phyloP scores from a whole-genome alignment of 2,329 filamentous ascomycete species.

The Neurospora sp. region DNA sequence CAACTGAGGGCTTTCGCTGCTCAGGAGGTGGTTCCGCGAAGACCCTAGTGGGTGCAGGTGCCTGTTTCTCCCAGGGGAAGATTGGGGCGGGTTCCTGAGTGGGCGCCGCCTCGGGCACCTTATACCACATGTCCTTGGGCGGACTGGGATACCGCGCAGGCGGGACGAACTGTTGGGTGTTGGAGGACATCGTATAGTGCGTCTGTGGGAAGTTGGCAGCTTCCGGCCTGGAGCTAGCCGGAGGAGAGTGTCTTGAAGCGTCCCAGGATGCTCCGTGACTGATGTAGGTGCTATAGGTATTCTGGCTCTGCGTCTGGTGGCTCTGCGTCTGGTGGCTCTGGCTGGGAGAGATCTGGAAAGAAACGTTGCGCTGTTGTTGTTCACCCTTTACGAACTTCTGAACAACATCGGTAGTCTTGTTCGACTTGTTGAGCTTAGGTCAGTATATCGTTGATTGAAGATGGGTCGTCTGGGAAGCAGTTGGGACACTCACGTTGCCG shows the following conservation, averaged over 20 bases:
- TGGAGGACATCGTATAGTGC: constrained; percentile 75
- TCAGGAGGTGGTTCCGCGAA: constrained; percentile 45
- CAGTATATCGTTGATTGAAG: constrained; percentile 2
- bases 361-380: constrained; percentile 45
- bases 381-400: constrained; percentile 47
- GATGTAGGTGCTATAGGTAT: constrained; percentile 14
- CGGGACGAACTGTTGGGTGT: constrained; percentile 64
- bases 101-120: constrained; percentile 56
- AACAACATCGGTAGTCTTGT: constrained; percentile 28
- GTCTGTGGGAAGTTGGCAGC: constrained; percentile 71
- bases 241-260: constrained; percentile 51
- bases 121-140: constrained; percentile 80
- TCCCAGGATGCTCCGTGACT: constrained; percentile 33
- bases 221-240: constrained; percentile 65
- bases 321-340: constrained; percentile 40
- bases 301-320: constrained; percentile 10
- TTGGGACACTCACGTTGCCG: constrained; percentile 31
- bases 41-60: constrained; percentile 51
- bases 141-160: constrained; percentile 72
- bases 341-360: constrained; percentile 56
- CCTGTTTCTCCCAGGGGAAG: constrained; percentile 81
- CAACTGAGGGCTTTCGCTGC: constrained; percentile 20
- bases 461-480: background rate
- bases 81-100: constrained; percentile 54
- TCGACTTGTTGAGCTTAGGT: constrained; percentile 7